phyloP scores from a whole-genome alignment of 2,329 filamentous ascomycete species.

The Monosporascus sp. region DNA sequence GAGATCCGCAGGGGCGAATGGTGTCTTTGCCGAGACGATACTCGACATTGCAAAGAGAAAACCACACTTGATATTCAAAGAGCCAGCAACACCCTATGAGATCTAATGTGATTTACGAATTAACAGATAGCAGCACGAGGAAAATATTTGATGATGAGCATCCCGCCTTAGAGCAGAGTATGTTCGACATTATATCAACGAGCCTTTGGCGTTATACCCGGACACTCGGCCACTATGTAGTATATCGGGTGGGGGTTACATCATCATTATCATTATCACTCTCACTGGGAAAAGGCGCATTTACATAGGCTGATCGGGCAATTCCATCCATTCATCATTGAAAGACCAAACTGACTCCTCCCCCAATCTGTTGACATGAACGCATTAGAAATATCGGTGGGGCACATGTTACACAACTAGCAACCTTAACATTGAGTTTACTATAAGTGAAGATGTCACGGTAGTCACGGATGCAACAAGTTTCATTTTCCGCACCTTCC shows the following conservation, averaged over 20 bases:
- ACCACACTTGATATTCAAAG: conserved; percentile 77
- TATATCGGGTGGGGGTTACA: neutral
- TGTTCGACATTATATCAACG: neutral
- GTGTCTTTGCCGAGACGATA: conserved; percentile 89
- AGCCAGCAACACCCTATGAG: conserved; percentile 54
- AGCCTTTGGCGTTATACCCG: neutral
- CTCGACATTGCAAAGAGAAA: conserved; percentile 84
- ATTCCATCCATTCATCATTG: neutral
- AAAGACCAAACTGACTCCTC: neutral
- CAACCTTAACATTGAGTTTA: too few species aligned
- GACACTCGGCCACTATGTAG: neutral
- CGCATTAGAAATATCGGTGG: neutral
- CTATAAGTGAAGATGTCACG: too few species aligned
- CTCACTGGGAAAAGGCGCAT: neutral
- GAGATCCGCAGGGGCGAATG: conserved; percentile 67
- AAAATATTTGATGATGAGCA: neutral
- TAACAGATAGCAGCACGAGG: conserved; percentile 1
- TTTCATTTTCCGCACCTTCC: too few species aligned
- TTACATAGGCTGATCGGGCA: neutral
- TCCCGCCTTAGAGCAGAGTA: neutral
- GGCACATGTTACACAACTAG: neutral
- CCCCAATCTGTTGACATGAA: neutral
- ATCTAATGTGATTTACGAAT: conserved; percentile 25
- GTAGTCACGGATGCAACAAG: too few species aligned
- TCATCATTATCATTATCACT: neutral